A percentile compares a stretch with the other conserved stretches of the same genome.
Conservation (phyloP, 805 yeast genomes). For the Tetrapisispora iriomotensis region DNA sequence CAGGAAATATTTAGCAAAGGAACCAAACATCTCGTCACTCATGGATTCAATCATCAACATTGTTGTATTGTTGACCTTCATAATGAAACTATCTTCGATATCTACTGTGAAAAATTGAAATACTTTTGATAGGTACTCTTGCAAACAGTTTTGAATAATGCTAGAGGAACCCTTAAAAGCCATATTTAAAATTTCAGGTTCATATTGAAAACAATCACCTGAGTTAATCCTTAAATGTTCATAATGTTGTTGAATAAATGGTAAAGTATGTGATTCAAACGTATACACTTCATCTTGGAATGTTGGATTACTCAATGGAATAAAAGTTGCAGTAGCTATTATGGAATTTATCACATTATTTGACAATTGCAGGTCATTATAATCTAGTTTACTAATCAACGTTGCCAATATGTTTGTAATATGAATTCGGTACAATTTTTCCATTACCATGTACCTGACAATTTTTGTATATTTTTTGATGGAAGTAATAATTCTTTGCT, state of each 20-base stretch:
- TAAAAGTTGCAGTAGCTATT: slow-evolving; percentile 57
- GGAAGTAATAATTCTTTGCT: slow-evolving; percentile 71
- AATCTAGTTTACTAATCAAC: slow-evolving; percentile 72
- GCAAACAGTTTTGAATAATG: slow-evolving; percentile 52
- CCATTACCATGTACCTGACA: slow-evolving; percentile 54
- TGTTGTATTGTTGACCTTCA: slow-evolving; percentile 37
- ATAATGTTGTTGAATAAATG: slow-evolving; percentile 59
- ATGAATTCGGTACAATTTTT: slow-evolving; percentile 65
- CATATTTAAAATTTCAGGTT: slow-evolving; percentile 36
- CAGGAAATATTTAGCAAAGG: slow-evolving; percentile 32
- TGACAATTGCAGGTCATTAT: slow-evolving; percentile 74
- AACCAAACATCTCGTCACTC: slow-evolving; percentile 44
- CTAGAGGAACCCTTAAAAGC: slow-evolving; percentile 69
- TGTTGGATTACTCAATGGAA: slow-evolving; percentile 58
- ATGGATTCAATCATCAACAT: slow-evolving; percentile 47
- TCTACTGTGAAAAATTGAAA: slow-evolving; percentile 53
- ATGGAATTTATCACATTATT: slow-evolving; percentile 57
- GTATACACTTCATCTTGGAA: slow-evolving; percentile 32
- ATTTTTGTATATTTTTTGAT: slow-evolving; percentile 56
- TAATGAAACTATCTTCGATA: slow-evolving; percentile 28
- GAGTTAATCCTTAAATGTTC: slow-evolving; percentile 35
- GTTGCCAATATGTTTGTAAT: slow-evolving; percentile 62
- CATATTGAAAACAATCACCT: slow-evolving; percentile 31
- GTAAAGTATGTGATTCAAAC: slow-evolving; percentile 34
- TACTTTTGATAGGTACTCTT: slow-evolving; percentile 45